A percentile compares a stretch with the other conserved stretches of the same genome.
Conservation (phyloP, 2,329 filamentous ascomycete species). For the Arthroderma uncinatum region DNA sequence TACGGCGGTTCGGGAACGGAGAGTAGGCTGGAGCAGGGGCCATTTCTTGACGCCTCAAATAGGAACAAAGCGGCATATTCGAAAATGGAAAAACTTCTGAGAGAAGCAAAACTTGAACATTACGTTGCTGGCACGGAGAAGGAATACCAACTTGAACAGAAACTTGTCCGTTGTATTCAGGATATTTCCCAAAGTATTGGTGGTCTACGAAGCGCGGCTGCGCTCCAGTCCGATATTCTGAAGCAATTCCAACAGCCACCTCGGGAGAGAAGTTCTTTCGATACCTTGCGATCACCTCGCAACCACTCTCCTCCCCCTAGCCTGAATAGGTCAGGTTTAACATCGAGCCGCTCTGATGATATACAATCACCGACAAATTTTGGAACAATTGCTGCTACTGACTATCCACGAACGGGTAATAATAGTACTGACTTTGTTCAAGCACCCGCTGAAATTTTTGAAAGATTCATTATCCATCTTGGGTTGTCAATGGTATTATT, state of each 20-base stretch:
- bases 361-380: constrained; percentile 7
- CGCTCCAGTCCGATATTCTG: constrained; percentile 76
- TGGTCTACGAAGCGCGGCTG: constrained; percentile 76
- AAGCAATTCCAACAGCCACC: constrained; percentile 43
- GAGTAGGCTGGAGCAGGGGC: constrained; percentile 57
- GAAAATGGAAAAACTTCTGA: constrained; percentile 62
- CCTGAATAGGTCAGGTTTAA: neutral
- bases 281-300: constrained; percentile 1
- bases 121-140: constrained; percentile 69
- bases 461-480: constrained; percentile 75
- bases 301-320: constrained; percentile 10
- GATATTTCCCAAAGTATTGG: constrained; percentile 78
- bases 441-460: constrained; percentile 70
- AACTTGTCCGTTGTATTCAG: constrained; percentile 73
- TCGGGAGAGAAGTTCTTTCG: neutral
- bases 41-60: constrained; percentile 51
- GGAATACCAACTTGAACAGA: constrained; percentile 67
- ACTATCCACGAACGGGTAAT: neutral
- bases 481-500: constrained; percentile 68
- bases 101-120: constrained; percentile 82
- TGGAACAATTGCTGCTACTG: neutral
- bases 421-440: constrained; percentile 10
- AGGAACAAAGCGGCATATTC: constrained; percentile 57
- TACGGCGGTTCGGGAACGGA: constrained; percentile 54
- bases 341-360: neutral